These are phyloP conservation scores for Oidium heveae DNA, from an alignment of 2,329 filamentous ascomycete genomes.

Conservation along the genomic window DNA sequence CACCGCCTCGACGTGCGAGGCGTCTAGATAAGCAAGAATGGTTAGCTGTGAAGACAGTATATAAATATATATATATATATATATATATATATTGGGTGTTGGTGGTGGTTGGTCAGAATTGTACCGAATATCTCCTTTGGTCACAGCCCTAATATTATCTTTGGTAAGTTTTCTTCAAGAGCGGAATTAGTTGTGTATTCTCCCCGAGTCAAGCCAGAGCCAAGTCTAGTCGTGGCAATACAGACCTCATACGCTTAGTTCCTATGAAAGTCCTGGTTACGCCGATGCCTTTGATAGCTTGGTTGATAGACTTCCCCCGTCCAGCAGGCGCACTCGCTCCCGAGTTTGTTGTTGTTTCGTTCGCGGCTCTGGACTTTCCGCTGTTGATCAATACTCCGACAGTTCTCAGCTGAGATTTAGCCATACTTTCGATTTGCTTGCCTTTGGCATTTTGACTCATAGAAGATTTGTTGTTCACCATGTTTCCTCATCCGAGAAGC, in stretches of 20 bases:
- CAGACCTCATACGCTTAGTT: slow-evolving; percentile 1
- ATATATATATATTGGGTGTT: no score
- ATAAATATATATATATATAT: no score
- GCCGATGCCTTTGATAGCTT: neutral
- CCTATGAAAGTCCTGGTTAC: slow-evolving; percentile 2
- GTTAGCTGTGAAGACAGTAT: neutral
- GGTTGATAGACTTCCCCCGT: neutral
- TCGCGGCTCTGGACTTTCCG: neutral
- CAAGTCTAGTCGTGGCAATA: neutral
- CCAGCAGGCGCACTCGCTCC: neutral
- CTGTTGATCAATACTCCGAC: neutral
- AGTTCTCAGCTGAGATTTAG: no score
- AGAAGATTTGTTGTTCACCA: no score
- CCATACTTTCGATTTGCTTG: no score
- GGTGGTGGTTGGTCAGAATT: no score
- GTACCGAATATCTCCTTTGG: slow-evolving; percentile 29
- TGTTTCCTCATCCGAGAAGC: no score
- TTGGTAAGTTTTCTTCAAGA: slow-evolving; percentile 21
- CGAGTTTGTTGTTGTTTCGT: neutral
- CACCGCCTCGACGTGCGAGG: slow-evolving; percentile 48
- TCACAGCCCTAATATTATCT: slow-evolving; percentile 25
- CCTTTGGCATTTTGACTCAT: no score
- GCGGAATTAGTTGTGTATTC: neutral
- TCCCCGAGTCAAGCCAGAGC: no score
- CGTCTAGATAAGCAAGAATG: slow-evolving; percentile 19